These are phyloP conservation scores for Pseudohyphozyma bogoriensis DNA, from an alignment of 768 basidiomycete species.

Conservation along the genomic window DNA sequence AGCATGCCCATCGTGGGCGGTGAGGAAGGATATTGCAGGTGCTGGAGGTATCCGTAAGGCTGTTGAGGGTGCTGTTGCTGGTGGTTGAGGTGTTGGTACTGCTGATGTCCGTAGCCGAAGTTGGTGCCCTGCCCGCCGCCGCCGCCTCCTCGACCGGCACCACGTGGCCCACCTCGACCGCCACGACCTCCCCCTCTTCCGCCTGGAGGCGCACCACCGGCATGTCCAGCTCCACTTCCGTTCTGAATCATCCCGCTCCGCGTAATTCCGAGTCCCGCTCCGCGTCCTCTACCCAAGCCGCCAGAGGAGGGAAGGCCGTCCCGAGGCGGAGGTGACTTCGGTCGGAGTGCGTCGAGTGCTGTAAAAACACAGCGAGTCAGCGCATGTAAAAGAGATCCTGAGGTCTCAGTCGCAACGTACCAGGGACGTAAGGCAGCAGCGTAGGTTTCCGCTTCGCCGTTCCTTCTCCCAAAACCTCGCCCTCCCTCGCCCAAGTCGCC, in stretches of 20 bases:
- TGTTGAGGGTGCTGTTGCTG: neutral
- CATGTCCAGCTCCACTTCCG: neutral
- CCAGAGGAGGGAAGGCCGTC: slow-evolving; percentile 22
- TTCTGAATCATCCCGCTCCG: slow-evolving; percentile 10
- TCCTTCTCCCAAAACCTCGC: neutral
- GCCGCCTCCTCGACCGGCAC: neutral
- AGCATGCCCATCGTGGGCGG: neutral
- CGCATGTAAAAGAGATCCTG: neutral
- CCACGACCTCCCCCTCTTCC: neutral
- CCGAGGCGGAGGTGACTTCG: slow-evolving; percentile 57
- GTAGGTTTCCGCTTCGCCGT: neutral
- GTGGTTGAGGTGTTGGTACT: neutral
- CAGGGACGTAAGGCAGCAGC: slow-evolving; percentile 23
- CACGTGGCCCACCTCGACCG: too few species aligned
- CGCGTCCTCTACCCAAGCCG: slow-evolving; percentile 20
- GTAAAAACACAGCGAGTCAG: neutral
- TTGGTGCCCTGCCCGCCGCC: neutral
- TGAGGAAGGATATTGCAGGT: neutral
- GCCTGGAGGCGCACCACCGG: neutral
- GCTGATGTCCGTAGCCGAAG: neutral
- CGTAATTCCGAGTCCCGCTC: slow-evolving; percentile 26
- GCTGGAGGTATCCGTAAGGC: neutral
- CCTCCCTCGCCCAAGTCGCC: neutral
- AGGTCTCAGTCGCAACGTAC: too few species aligned
- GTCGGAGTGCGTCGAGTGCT: slow-evolving; percentile 74